Conservation (phyloP, 2,329 filamentous ascomycete species). For the Monosporascus sp. region DNA sequence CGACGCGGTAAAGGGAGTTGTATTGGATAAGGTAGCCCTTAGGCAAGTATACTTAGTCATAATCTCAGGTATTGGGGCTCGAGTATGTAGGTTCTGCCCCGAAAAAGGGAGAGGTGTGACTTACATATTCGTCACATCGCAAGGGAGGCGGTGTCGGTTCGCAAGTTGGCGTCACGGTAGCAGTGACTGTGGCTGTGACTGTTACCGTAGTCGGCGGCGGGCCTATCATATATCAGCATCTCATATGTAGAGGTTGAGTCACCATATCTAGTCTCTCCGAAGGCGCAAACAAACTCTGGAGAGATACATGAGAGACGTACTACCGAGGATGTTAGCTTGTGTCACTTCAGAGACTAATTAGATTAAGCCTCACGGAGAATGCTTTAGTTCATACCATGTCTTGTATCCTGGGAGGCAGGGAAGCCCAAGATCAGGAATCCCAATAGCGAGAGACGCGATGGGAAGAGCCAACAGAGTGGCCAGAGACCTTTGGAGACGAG, state of each 20-base stretch:
- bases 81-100: not conserved
- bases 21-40: constrained; percentile 2
- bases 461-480: too few species aligned
- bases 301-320: not conserved
- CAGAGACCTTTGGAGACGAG: too few species aligned
- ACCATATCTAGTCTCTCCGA: not conserved
- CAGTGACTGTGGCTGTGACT: not conserved
- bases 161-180: not conserved
- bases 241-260: not conserved
- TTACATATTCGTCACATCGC: not conserved
- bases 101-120: not conserved
- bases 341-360: too few species aligned
- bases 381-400: too few species aligned
- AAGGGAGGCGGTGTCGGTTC: not conserved
- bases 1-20: not conserved
- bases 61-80: not conserved
- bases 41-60: not conserved
- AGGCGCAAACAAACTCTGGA: not conserved
- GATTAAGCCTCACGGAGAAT: too few species aligned
- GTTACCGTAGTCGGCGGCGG: not conserved
- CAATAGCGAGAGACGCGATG: too few species aligned
- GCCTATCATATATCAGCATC: not conserved
- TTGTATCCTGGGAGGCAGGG: too few species aligned
- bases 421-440: too few species aligned
- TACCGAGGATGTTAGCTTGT: not conserved